Evolutionary conservation across 768 basidiomycete genomes (phyloP).

Genomic region (Neoboletus brunneissimus): DNA sequence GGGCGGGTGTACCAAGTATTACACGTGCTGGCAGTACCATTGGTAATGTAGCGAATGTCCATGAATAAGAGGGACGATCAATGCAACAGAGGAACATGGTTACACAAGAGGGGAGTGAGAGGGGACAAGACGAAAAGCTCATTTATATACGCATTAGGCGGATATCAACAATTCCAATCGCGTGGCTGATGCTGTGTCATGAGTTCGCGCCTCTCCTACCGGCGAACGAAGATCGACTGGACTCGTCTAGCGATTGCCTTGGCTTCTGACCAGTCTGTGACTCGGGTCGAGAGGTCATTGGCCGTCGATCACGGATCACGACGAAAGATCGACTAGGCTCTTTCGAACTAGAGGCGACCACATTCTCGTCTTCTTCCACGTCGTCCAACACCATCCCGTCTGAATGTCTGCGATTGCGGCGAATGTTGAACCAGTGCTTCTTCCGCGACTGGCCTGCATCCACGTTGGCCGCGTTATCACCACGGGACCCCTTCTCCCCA

Average conservation of each 20-base stretch:
- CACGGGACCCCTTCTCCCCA: slow-evolving; percentile 17
- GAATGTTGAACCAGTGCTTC: slow-evolving; percentile 68
- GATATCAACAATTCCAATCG: slow-evolving; percentile 11
- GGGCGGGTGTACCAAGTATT: slow-evolving; percentile 22
- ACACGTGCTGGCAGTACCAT: slow-evolving; percentile 26
- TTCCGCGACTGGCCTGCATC: slow-evolving; percentile 53
- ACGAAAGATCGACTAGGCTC: slow-evolving; percentile 59
- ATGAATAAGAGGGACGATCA: slow-evolving; percentile 10
- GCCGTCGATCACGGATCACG: slow-evolving; percentile 58
- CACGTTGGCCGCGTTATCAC: slow-evolving; percentile 31
- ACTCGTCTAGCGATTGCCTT: slow-evolving; percentile 31
- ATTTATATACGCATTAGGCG: slow-evolving; percentile 16
- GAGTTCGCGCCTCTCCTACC: slow-evolving; percentile 30
- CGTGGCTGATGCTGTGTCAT: slow-evolving; percentile 11
- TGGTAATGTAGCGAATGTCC: slow-evolving; percentile 26
- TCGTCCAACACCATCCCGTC: slow-evolving; percentile 44
- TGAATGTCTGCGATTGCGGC: slow-evolving; percentile 58
- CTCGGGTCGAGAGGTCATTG: slow-evolving; percentile 35
- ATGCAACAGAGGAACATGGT: slow-evolving; percentile 19
- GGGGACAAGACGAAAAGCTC: background rate
- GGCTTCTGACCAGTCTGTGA: slow-evolving; percentile 20
- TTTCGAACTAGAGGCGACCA: slow-evolving; percentile 29
- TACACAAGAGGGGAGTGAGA: slow-evolving; percentile 5
- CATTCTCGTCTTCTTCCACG: slow-evolving; percentile 22
- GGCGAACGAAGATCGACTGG: slow-evolving; percentile 26